Percentiles rank a stretch among this genome's conserved stretches.
phyloP scores from a whole-genome alignment of 2,329 filamentous ascomycete genomes.

The Chrysoporthe deuterocubensis region DNA sequence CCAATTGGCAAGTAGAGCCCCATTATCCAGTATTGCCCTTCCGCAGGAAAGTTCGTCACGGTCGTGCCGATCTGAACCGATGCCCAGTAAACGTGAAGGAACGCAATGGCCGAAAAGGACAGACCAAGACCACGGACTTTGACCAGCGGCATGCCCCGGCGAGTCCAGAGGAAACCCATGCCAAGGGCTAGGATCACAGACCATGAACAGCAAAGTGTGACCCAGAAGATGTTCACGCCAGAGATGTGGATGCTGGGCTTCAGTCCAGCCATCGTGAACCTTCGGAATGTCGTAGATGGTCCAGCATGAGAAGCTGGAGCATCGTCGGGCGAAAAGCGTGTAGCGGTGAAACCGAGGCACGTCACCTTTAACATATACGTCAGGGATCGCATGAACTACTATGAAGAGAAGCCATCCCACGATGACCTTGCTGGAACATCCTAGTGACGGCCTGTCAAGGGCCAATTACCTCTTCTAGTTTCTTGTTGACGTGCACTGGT shows the following conservation, averaged over 20 bases:
- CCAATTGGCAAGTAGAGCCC: conserved; percentile 66
- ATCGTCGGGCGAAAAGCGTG: not conserved
- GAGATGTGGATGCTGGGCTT: conserved; percentile 16
- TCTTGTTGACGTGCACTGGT: not conserved
- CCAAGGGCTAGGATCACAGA: conserved; percentile 32
- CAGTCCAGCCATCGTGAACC: conserved; percentile 10
- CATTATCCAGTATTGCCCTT: conserved; percentile 70
- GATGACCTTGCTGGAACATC: conserved; percentile 1
- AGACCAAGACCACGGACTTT: conserved; percentile 39
- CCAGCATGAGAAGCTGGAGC: not conserved
- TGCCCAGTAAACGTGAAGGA: conserved; percentile 32
- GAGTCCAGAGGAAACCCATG: conserved; percentile 32
- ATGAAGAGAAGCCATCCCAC: not conserved
- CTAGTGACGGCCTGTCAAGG: not conserved
- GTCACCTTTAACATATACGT: not conserved
- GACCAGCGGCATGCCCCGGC: conserved; percentile 36
- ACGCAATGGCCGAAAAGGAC: conserved; percentile 34
- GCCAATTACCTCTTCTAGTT: not conserved
- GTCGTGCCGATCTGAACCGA: conserved; percentile 39
- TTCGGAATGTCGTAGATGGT: not conserved
- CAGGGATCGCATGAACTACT: not conserved
- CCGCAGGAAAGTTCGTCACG: conserved; percentile 49
- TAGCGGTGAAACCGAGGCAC: not conserved
- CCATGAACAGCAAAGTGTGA: conserved; percentile 26
- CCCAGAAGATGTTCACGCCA: conserved; percentile 18